Percentiles rank a stretch among this genome's conserved stretches.
These are phyloP conservation scores for Phytophthora rubi DNA, from an alignment of 352 stramenopile genomes.

Conservation along the genomic window DNA sequence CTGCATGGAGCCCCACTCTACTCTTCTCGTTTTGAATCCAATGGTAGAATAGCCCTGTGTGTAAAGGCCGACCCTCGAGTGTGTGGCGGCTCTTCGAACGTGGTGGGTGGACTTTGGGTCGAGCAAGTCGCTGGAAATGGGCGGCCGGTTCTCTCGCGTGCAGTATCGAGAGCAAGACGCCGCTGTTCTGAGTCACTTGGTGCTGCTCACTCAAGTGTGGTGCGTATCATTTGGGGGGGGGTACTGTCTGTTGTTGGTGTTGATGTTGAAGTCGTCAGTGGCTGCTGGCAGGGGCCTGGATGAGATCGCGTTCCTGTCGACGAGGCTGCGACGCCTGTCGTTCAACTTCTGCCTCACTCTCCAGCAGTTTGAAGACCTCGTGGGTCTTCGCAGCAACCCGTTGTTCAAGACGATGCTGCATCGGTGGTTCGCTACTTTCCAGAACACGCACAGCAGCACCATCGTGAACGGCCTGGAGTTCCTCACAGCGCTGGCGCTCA, in stretches of 20 bases:
- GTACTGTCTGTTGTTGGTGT: not conserved
- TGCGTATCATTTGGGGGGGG: conserved; percentile 13
- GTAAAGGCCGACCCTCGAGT: conserved; percentile 11
- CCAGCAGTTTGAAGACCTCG: conserved; percentile 72
- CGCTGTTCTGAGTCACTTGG: conserved; percentile 61
- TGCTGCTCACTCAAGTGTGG: conserved; percentile 76
- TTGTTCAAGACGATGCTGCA: conserved; percentile 63
- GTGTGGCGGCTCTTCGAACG: conserved; percentile 26
- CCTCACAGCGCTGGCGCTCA: conserved; percentile 63
- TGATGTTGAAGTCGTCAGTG: not conserved
- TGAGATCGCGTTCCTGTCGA: conserved; percentile 66
- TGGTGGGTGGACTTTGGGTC: not conserved
- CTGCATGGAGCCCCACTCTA: too few relatives aligned
- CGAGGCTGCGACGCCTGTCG: conserved; percentile 57
- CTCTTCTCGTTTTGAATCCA: not conserved
- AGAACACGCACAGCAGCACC: conserved; percentile 68
- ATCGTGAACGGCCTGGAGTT: conserved; percentile 78
- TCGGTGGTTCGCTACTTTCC: conserved; percentile 70
- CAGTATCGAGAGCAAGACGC: conserved; percentile 80
- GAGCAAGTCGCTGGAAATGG: conserved; percentile 41
- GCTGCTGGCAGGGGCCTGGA: conserved; percentile 44
- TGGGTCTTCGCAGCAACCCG: conserved; percentile 59
- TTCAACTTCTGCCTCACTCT: conserved; percentile 81
- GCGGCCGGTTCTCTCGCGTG: conserved; percentile 74
- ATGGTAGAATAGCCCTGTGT: not conserved